Evolutionary conservation across 2,329 filamentous ascomycete species (phyloP), one percentile per base, ranked within the genome.

Genomic region (Coniella vitis): DNA sequence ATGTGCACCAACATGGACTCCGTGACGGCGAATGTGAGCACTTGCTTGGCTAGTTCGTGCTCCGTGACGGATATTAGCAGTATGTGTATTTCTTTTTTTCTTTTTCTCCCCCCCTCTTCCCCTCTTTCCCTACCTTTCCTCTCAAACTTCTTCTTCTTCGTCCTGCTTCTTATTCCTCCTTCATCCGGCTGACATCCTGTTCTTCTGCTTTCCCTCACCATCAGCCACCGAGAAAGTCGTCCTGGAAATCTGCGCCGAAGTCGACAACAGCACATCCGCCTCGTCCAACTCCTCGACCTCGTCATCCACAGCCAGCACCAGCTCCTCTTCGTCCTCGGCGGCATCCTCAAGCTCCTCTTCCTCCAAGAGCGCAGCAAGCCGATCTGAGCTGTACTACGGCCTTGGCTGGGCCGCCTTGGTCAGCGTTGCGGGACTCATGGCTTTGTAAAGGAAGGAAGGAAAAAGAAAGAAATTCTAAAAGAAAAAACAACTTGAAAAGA

Each of bases 401-500:
- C 31, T 53, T n/a, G 48, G 47, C 4, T 38, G 45, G 51, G 51
- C 51, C 10, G 51, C 36, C 20, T 22, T 53, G 19, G 51, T 42
- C 19, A 45, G 50, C n/a, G 13, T 48, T 19, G 34, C 29, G 34
- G 51, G 41, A n/a, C 49, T 51, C 17, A 25, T 53, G 31, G 35
- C 38, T 8, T 16, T 47, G 12, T 47, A 35, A 47, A 19, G 29
- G 25, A 29, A 29, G 5, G n/a, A n/a, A n/a, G n/a, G n/a, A n/a
- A n/a, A n/a, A n/a, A n/a, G n/a, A n/a, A n/a, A n/a, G n/a, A n/a
- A n/a, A n/a, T n/a, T n/a, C n/a, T n/a, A n/a, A n/a, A n/a, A n/a
- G n/a, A n/a, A n/a, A n/a, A n/a, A n/a, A n/a, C n/a, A n/a, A n/a
- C n/a, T n/a, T n/a, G n/a, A n/a, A n/a, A n/a, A n/a, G n/a, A n/a